These are phyloP conservation scores for Fusarium coicis DNA, from an alignment of 2,329 filamentous ascomycete genomes.

Conservation along the genomic window DNA sequence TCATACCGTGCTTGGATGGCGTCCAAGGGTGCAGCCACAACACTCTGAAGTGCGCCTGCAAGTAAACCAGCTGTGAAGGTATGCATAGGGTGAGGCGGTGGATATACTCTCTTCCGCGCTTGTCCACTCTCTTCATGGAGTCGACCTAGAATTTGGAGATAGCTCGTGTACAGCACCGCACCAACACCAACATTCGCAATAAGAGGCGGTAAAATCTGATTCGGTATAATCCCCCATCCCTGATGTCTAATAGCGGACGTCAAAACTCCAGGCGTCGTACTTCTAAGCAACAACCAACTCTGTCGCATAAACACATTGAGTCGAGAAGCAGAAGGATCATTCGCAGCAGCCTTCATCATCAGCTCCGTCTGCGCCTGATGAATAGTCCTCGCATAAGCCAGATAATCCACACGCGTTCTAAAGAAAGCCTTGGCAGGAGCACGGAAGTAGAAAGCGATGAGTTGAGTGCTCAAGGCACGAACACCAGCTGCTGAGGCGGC, in stretches of 20 bases:
- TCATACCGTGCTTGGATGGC: constrained; percentile 80
- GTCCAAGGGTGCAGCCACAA: constrained; percentile 79
- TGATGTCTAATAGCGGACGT: constrained; percentile 74
- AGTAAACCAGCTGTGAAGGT: constrained; percentile 77
- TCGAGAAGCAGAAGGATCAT: constrained; percentile 49
- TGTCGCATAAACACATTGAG: constrained; percentile 51
- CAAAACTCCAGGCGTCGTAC: constrained; percentile 76
- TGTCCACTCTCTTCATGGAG: constrained; percentile 72
- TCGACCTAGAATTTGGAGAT: constrained; percentile 74
- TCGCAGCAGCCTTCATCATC: constrained; percentile 51
- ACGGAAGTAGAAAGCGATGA: constrained; percentile 90
- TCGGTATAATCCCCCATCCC: constrained; percentile 78
- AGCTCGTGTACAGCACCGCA: constrained; percentile 79
- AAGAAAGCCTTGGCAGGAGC: constrained; percentile 95
- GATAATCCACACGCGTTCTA: constrained; percentile 86
- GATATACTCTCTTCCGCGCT: constrained; percentile 72
- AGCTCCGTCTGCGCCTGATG: constrained; percentile 58
- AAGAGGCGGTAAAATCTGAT: constrained; percentile 80
- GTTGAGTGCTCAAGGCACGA: constrained; percentile 83
- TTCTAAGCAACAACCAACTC: constrained; percentile 63
- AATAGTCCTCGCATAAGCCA: constrained; percentile 66
- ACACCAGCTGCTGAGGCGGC: constrained; percentile 88
- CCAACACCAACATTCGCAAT: constrained; percentile 80
- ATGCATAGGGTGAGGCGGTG: constrained; percentile 70
- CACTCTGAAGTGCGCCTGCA: constrained; percentile 75